Evolutionary conservation across 305 asterid genomes (phyloP).

Genomic region (Fraxinus sp.): DNA sequence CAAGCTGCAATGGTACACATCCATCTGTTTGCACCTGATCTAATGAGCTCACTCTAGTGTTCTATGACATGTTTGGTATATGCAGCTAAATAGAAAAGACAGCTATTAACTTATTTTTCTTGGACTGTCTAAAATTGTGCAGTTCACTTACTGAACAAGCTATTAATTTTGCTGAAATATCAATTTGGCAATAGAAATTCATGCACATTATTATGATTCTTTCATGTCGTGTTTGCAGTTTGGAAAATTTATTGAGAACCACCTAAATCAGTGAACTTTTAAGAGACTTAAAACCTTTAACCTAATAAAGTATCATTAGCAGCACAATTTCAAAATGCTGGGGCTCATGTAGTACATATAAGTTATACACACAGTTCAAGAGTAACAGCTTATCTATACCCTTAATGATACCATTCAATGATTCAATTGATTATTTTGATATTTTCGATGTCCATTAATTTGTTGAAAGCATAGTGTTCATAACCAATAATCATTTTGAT

Average conservation of each 20-base stretch:
- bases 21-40: background rate
- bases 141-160: background rate
- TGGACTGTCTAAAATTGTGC: background rate
- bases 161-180: background rate
- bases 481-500: background rate
- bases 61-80: background rate
- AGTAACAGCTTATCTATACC: background rate
- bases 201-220: background rate
- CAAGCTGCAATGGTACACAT: slow-evolving; percentile 52
- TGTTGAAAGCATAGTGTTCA: background rate
- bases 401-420: background rate
- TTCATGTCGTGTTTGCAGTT: background rate
- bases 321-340: background rate
- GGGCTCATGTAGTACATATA: background rate
- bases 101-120: background rate
- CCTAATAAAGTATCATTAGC: background rate
- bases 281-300: background rate
- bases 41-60: background rate
- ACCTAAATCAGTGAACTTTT: background rate
- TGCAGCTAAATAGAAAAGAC: background rate
- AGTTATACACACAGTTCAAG: background rate
- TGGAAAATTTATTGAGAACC: background rate
- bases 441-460: background rate
- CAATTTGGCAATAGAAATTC: background rate
- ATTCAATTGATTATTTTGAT: background rate